Evolutionary conservation across 2,329 filamentous ascomycete species (phyloP).

Genomic region (Aspergillus pseudotamarii): DNA sequence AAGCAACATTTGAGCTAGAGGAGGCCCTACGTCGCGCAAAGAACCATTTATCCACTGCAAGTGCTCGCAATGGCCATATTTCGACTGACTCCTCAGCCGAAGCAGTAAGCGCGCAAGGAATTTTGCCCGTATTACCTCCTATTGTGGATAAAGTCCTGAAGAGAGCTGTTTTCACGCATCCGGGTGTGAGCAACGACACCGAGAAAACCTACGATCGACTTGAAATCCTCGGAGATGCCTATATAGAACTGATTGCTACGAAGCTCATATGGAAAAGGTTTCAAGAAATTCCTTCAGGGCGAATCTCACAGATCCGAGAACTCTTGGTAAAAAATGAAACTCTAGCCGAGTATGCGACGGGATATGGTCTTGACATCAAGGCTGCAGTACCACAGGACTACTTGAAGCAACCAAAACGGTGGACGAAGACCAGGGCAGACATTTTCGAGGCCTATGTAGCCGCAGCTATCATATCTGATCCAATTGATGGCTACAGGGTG

Average conservation of each 20-base stretch:
- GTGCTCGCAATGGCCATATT: not conserved
- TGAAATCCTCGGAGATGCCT: slow-evolving; percentile 88
- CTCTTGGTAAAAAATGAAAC: slow-evolving; percentile 79
- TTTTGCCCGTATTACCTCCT: slow-evolving; percentile 53
- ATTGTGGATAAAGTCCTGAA: slow-evolving; percentile 64
- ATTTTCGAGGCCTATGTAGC: slow-evolving; percentile 91
- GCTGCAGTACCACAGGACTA: slow-evolving; percentile 59
- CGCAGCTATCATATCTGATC: slow-evolving; percentile 71
- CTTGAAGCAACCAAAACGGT: slow-evolving; percentile 53
- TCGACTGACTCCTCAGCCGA: not conserved
- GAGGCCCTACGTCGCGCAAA: slow-evolving; percentile 20
- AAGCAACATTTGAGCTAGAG: slow-evolving; percentile 17
- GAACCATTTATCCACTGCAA: not conserved
- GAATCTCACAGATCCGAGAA: slow-evolving; percentile 76
- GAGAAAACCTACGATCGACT: slow-evolving; percentile 71
- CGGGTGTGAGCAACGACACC: slow-evolving; percentile 45
- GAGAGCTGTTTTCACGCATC: slow-evolving; percentile 68
- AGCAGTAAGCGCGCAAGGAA: not conserved
- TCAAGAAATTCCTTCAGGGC: slow-evolving; percentile 64
- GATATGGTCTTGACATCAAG: slow-evolving; percentile 71
- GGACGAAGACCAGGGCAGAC: slow-evolving; percentile 77
- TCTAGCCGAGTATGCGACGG: slow-evolving; percentile 67
- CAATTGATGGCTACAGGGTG: slow-evolving; percentile 61
- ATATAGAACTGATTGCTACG: slow-evolving; percentile 76
- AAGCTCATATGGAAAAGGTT: slow-evolving; percentile 76